A percentile compares a stretch with the other conserved stretches of the same genome.
phyloP scores from a whole-genome alignment of 805 yeast genomes.

The Wickerhamomyces pijperi region DNA sequence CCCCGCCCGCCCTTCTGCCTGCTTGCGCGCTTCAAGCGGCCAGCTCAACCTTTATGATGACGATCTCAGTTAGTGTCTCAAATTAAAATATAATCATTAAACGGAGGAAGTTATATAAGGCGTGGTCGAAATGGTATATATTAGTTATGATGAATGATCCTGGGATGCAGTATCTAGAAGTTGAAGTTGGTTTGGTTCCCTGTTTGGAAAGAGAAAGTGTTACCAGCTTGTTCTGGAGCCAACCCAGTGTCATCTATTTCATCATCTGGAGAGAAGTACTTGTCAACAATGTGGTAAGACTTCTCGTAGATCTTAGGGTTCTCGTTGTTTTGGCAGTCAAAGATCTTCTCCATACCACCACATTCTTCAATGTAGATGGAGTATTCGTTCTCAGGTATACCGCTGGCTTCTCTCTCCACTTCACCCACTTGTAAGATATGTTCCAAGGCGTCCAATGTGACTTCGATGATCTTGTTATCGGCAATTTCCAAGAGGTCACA shows the following conservation, averaged over 20 bases:
- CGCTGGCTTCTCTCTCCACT: constrained; percentile 70
- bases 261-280: constrained; percentile 81
- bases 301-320: constrained; percentile 89
- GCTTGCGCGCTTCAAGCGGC: too few species aligned
- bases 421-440: constrained; percentile 93
- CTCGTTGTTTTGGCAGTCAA: constrained; percentile 82
- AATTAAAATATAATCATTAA: background rate
- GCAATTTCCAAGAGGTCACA: constrained; percentile 85
- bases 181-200: constrained; percentile 31
- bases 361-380: constrained; percentile 94
- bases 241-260: constrained; percentile 62
- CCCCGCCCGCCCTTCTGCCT: too few species aligned
- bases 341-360: constrained; percentile 95
- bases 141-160: too few species aligned
- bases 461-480: constrained; percentile 87
- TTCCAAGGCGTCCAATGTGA: constrained; percentile 89
- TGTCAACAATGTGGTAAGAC: constrained; percentile 83
- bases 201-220: constrained; percentile 82
- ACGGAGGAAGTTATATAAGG: background rate
- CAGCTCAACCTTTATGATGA: too few species aligned
- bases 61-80: too few species aligned
- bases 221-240: constrained; percentile 70
- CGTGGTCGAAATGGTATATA: too few species aligned
- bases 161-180: constrained; percentile 12
- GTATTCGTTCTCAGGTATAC: constrained; percentile 64